Conservation (phyloP, 495 filamentous ascomycete genomes). For the Penicillium dipodomyicola region DNA sequence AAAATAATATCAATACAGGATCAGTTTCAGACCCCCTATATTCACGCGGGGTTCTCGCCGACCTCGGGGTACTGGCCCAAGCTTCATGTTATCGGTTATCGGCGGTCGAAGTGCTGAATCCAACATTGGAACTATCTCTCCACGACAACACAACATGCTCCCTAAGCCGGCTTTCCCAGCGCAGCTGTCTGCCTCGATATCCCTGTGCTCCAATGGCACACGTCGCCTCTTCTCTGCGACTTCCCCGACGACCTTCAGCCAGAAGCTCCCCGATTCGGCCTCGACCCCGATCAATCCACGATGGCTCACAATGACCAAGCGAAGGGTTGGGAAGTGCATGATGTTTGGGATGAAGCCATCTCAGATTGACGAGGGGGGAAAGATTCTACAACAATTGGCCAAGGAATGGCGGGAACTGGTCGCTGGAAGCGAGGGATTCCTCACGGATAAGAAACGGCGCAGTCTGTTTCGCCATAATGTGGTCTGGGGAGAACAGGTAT, state of each 20-base stretch:
- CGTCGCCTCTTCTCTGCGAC: conserved; percentile 29
- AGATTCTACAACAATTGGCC: conserved; percentile 59
- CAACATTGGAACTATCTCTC: conserved; percentile 4
- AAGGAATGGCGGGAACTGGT: conserved; percentile 75
- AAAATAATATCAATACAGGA: background rate
- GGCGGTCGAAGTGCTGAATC: background rate
- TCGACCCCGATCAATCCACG: conserved; percentile 44
- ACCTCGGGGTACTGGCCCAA: conserved; percentile 17
- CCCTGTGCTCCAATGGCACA: background rate
- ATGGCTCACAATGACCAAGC: conserved; percentile 76
- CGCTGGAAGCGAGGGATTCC: conserved; percentile 77
- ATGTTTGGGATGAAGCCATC: conserved; percentile 64
- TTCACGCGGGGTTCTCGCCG: conserved; percentile 26
- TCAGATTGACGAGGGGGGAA: conserved; percentile 62
- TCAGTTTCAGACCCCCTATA: background rate
- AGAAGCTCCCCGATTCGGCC: conserved; percentile 15
- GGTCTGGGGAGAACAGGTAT: conserved; percentile 90
- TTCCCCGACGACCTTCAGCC: conserved; percentile 4
- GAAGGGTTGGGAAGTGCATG: conserved; percentile 78
- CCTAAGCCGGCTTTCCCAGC: conserved; percentile 17
- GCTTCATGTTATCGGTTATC: conserved; percentile 22
- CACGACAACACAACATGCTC: conserved; percentile 21
- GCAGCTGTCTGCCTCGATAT: conserved; percentile 17
- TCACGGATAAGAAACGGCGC: conserved; percentile 61
- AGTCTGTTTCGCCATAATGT: conserved; percentile 72